Evolutionary conservation across 2,329 filamentous ascomycete species (phyloP).

Genomic region (Ophiocordyceps camponoti-floridani): DNA sequence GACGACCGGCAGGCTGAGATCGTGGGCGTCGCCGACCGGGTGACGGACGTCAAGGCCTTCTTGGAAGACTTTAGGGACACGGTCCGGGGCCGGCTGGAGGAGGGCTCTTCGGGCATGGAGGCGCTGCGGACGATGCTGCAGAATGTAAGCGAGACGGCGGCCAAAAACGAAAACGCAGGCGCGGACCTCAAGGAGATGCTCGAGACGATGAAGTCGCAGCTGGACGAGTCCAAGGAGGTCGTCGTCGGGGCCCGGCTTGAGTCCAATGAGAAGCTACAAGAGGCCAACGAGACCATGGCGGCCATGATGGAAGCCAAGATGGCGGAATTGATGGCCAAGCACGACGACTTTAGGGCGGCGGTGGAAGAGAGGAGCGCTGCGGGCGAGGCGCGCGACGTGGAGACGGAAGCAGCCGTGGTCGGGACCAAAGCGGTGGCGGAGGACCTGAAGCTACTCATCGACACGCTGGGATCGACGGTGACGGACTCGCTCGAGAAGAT

Average conservation of each 20-base stretch:
- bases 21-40: conserved; percentile 56
- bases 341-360: conserved; percentile 64
- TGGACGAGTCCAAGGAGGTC: conserved; percentile 70
- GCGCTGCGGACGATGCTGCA: conserved; percentile 54
- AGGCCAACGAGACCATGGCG: conserved; percentile 33
- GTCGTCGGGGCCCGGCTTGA: conserved; percentile 69
- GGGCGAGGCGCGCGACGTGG: conserved; percentile 53
- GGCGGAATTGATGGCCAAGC: conserved; percentile 64
- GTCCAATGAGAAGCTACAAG: conserved; percentile 57
- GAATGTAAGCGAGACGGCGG: conserved; percentile 43
- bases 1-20: conserved; percentile 76
- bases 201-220: conserved; percentile 65
- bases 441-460: conserved; percentile 71
- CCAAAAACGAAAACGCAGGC: conserved; percentile 35
- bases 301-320: conserved; percentile 47
- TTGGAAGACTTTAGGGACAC: conserved; percentile 64
- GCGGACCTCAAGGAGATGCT: conserved; percentile 55
- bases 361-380: conserved; percentile 58
- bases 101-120: conserved; percentile 56
- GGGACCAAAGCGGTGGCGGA: conserved; percentile 67
- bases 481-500: conserved; percentile 74
- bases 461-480: conserved; percentile 65
- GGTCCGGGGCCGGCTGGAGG: conserved; percentile 58
- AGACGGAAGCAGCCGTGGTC: conserved; percentile 56
- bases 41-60: conserved; percentile 60